A percentile compares a stretch with the other conserved stretches of the same genome.
Conservation (phyloP, 768 basidiomycete species). For the Xanthoconium purpureum region DNA sequence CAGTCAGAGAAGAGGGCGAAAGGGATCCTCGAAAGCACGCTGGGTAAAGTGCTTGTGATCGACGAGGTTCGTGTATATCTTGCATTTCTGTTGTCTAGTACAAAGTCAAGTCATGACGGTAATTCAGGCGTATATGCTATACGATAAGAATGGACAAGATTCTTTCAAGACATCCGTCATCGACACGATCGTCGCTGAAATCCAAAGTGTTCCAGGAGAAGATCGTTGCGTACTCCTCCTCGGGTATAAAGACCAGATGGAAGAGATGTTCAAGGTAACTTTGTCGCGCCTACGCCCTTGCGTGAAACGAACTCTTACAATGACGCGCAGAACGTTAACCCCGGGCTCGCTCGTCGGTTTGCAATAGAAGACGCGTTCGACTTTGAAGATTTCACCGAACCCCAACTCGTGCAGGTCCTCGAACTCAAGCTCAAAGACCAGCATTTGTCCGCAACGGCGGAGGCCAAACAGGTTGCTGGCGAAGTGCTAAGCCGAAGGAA, state of each 20-base stretch:
- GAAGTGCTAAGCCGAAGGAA: slow-evolving; percentile 38
- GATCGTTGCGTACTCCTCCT: slow-evolving; percentile 65
- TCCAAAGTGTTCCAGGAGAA: slow-evolving; percentile 66
- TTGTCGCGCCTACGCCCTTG: not conserved
- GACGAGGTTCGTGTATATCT: slow-evolving; percentile 48
- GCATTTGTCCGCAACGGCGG: slow-evolving; percentile 53
- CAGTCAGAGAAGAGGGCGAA: slow-evolving; percentile 65
- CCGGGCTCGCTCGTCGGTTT: slow-evolving; percentile 64
- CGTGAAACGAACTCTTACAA: too few species aligned
- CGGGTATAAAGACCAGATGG: slow-evolving; percentile 64
- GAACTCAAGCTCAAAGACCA: slow-evolving; percentile 55
- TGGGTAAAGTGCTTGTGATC: slow-evolving; percentile 68
- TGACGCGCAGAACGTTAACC: slow-evolving; percentile 58
- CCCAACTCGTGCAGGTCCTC: slow-evolving; percentile 50
- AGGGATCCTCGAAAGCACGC: slow-evolving; percentile 52
- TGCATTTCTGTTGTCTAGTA: too few species aligned
- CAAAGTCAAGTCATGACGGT: too few species aligned
- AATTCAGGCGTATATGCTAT: slow-evolving; percentile 43
- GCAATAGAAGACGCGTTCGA: slow-evolving; percentile 64
- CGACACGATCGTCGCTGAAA: slow-evolving; percentile 72
- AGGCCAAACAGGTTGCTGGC: slow-evolving; percentile 56
- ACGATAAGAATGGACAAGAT: slow-evolving; percentile 43
- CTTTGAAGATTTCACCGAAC: slow-evolving; percentile 62
- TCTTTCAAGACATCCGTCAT: slow-evolving; percentile 65
- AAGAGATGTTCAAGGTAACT: slow-evolving; percentile 70